Evolutionary conservation across 805 yeast species (phyloP).

Genomic region (Candida alai): DNA sequence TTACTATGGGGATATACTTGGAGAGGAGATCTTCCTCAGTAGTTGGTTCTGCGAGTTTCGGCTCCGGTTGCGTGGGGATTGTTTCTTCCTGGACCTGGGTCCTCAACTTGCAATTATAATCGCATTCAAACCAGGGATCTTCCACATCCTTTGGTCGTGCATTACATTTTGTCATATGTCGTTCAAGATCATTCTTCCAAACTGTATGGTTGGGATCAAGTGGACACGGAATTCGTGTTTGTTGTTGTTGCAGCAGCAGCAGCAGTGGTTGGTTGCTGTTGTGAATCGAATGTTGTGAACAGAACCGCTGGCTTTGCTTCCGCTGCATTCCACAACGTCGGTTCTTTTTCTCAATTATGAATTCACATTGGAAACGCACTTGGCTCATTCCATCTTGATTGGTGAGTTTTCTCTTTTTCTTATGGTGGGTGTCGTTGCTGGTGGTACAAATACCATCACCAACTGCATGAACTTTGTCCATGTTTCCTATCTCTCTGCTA

Average conservation of each 20-base stretch:
- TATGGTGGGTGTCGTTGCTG: too few species aligned
- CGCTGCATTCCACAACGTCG: constrained; percentile 63
- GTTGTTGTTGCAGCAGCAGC: too few species aligned
- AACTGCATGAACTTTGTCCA: too few species aligned
- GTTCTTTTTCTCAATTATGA: constrained; percentile 44
- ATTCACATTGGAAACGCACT: constrained; percentile 39
- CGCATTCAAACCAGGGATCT: constrained; percentile 49
- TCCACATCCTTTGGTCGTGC: constrained; percentile 31
- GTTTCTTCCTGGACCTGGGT: background rate
- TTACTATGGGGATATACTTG: constrained; percentile 18
- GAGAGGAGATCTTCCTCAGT: constrained; percentile 12
- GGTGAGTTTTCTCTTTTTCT: constrained; percentile 11
- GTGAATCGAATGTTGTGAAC: constrained; percentile 57
- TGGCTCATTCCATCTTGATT: constrained; percentile 7
- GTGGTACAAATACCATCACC: too few species aligned
- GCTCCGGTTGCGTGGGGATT: constrained; percentile 3
- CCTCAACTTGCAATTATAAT: constrained; percentile 36
- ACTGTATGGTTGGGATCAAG: constrained; percentile 72
- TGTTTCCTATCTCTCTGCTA: too few species aligned
- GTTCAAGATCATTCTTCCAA: constrained; percentile 52
- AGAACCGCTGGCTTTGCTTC: constrained; percentile 43
- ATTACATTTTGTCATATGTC: constrained; percentile 63
- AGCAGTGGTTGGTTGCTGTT: constrained; percentile 15
- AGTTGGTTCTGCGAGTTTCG: constrained; percentile 10
- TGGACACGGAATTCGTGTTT: constrained; percentile 66